A percentile compares a stretch with the other conserved stretches of the same genome.
These are phyloP conservation scores for Mortierella sp. DNA, from an alignment of 371 early-diverging fungal genomes.

Conservation along the genomic window DNA sequence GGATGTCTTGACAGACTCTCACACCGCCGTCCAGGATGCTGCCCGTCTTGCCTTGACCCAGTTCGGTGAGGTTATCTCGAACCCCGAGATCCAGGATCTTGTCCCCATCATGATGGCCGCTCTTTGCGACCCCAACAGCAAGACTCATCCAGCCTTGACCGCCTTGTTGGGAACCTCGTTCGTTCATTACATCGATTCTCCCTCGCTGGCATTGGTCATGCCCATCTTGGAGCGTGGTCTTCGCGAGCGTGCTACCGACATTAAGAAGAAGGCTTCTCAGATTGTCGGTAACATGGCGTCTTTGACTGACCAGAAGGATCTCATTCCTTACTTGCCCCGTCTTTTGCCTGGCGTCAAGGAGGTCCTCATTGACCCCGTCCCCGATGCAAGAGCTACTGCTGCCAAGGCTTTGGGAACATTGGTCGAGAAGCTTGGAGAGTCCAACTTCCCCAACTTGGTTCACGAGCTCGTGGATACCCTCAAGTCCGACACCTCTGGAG, in stretches of 20 bases:
- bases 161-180: slow-evolving; percentile 93
- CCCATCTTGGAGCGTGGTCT: slow-evolving; percentile 96
- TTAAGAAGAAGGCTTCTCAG: slow-evolving; percentile 95
- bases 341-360: slow-evolving; percentile 91
- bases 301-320: slow-evolving; percentile 91
- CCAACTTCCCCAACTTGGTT: slow-evolving; percentile 93
- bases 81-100: slow-evolving; percentile 95
- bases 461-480: slow-evolving; percentile 88
- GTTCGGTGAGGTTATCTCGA: slow-evolving; percentile 96
- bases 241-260: slow-evolving; percentile 89
- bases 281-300: slow-evolving; percentile 98
- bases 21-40: slow-evolving; percentile 91
- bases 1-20: slow-evolving; percentile 94
- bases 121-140: slow-evolving; percentile 89
- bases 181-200: slow-evolving; percentile 98
- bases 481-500: slow-evolving; percentile 88
- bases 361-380: slow-evolving; percentile 95
- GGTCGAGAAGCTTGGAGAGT: slow-evolving; percentile 93
- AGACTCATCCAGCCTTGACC: slow-evolving; percentile 87
- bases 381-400: slow-evolving; percentile 94
- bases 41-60: slow-evolving; percentile 88
- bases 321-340: slow-evolving; percentile 87
- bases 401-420: slow-evolving; percentile 95
- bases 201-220: slow-evolving; percentile 95
- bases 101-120: slow-evolving; percentile 92